Conservation (phyloP, 2,329 filamentous ascomycete genomes). For the Leptoxyphium fumago region DNA sequence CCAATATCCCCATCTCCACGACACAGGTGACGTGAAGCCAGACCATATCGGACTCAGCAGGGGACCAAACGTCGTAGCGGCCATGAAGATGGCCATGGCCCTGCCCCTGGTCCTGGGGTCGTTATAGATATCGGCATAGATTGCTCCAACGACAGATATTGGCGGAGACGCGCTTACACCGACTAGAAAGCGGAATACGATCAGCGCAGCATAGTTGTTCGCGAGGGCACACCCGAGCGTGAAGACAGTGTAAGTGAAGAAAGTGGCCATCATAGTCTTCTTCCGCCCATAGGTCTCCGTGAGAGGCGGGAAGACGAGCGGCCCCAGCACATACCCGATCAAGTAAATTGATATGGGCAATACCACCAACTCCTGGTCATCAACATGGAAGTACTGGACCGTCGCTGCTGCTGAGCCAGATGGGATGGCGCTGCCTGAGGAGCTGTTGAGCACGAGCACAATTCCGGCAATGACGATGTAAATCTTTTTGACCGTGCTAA, state of each 20-base stretch:
- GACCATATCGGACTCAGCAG: constrained; percentile 51
- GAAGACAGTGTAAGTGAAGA: constrained; percentile 32
- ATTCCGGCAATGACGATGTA: constrained; percentile 41
- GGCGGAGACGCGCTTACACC: constrained; percentile 31
- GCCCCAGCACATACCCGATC: constrained; percentile 32
- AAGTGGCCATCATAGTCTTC: constrained; percentile 35
- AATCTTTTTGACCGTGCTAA: constrained; percentile 33
- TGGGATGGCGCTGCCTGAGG: constrained; percentile 50
- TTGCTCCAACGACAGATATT: constrained; percentile 45
- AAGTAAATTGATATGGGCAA: constrained; percentile 37
- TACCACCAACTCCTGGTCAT: constrained; percentile 21
- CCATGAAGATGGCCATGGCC: constrained; percentile 50
- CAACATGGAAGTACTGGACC: constrained; percentile 41
- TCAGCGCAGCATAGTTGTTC: constrained; percentile 28
- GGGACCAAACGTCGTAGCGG: constrained; percentile 50
- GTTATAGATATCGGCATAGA: constrained; percentile 52
- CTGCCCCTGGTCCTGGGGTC: constrained; percentile 41
- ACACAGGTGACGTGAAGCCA: constrained; percentile 45
- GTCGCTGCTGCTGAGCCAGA: constrained; percentile 49
- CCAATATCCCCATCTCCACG: constrained; percentile 60
- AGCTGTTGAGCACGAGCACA: constrained; percentile 50
- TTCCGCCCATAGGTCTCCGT: constrained; percentile 32
- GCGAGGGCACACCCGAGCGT: constrained; percentile 30
- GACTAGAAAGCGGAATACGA: constrained; percentile 29
- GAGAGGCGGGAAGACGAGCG: constrained; percentile 23